A percentile compares a stretch with the other conserved stretches of the same genome.
These are phyloP conservation scores for Annulohypoxylon moriforme DNA, from an alignment of 495 filamentous ascomycete genomes.

Conservation along the genomic window DNA sequence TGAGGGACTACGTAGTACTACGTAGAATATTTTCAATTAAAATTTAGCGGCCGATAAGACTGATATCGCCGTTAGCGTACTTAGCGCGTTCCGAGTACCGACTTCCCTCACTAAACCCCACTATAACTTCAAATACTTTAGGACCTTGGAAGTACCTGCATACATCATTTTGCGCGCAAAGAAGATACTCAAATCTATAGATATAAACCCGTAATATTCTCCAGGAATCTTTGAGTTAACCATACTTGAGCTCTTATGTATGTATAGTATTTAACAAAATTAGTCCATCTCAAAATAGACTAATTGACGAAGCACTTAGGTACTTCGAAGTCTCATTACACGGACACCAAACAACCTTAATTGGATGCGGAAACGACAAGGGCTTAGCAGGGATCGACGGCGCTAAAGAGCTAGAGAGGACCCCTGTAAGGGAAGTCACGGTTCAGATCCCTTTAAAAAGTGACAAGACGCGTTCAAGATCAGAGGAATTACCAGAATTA, in stretches of 20 bases:
- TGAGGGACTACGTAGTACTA: no score
- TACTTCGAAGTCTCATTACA: neutral
- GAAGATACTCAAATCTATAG: neutral
- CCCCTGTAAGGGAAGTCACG: conserved; percentile 14
- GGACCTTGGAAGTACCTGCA: no score
- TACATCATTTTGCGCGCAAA: no score
- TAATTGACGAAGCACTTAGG: conserved; percentile 3
- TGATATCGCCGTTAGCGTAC: conserved; percentile 32
- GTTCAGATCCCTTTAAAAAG: conserved; percentile 18
- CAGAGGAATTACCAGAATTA: neutral
- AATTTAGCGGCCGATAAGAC: conserved; percentile 38
- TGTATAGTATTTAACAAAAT: neutral
- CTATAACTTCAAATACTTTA: conserved; percentile 15
- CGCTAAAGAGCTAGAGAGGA: conserved; percentile 16
- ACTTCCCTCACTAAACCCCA: conserved; percentile 15
- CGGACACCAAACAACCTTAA: conserved; percentile 14
- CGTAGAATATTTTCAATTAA: conserved; percentile 25
- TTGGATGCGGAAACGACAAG: conserved; percentile 9
- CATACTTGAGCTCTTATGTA: neutral
- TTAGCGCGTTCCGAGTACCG: conserved; percentile 19
- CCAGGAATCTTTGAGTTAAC: neutral
- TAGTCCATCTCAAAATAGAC: neutral
- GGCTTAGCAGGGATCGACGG: conserved; percentile 16
- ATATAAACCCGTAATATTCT: neutral
- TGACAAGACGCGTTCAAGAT: conserved; percentile 24